Percentiles rank a stretch among this genome's conserved stretches.
These are phyloP conservation scores for Teunomyces barrocoloradensis DNA, from an alignment of 805 yeast species.

Conservation along the genomic window DNA sequence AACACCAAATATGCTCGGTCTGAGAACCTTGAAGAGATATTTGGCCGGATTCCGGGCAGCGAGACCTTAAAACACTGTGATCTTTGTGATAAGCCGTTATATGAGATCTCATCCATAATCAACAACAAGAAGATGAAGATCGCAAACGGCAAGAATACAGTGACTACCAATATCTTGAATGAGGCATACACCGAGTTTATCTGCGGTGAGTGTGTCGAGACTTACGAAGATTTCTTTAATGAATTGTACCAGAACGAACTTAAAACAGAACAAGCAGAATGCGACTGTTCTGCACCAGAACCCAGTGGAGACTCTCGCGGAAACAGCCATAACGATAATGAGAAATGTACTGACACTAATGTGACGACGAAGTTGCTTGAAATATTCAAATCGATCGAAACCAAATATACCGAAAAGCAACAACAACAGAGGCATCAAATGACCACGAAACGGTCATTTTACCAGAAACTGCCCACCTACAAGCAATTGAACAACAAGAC, in stretches of 20 bases:
- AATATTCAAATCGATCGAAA: constrained; percentile 18
- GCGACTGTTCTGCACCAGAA: too few species aligned
- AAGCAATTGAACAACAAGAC: constrained; percentile 11
- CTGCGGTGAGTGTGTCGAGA: constrained; percentile 59
- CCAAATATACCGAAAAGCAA: constrained; percentile 16
- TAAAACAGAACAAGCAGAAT: not conserved
- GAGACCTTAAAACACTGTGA: constrained; percentile 52
- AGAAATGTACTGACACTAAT: not conserved
- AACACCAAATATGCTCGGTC: constrained; percentile 1
- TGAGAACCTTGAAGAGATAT: constrained; percentile 35
- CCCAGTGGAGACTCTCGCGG: too few species aligned
- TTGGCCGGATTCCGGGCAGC: constrained; percentile 38
- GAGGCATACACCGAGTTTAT: constrained; percentile 51
- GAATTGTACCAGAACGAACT: constrained; percentile 19
- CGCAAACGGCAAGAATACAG: not conserved
- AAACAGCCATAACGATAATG: not conserved
- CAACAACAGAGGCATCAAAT: not conserved
- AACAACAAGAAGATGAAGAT: constrained; percentile 17
- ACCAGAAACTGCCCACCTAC: constrained; percentile 9
- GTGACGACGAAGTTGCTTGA: constrained; percentile 13
- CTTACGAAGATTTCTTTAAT: constrained; percentile 51
- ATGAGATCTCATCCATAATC: constrained; percentile 52
- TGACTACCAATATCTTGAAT: constrained; percentile 13
- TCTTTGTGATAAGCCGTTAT: constrained; percentile 68
- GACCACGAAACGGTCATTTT: constrained; percentile 9